Base-by-base conservation (phyloP, 129 eudicot genomes). In the Kitagawia praeruptora region DNA sequence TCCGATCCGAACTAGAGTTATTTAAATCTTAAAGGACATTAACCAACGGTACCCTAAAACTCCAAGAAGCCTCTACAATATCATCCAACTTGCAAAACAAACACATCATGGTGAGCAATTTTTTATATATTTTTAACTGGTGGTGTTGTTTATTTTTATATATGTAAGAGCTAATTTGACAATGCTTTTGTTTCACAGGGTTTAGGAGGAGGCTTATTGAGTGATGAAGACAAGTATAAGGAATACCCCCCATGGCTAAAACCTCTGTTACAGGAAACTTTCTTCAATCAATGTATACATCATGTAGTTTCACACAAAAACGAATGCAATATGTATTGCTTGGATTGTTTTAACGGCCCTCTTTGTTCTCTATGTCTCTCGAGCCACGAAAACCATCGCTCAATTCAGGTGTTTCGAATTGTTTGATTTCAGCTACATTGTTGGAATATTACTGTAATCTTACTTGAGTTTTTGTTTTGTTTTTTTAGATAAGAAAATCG, bases 181-280 rank as follows among this genome's bases (percentile, higher is more conserved):
- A 46, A 46, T 11, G 49, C 15, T 46, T 46, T 46, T 11, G 49
- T 46, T 61, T 70, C 56, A 39, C 58, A 89, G 98, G 98, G 92
- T 46, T 46, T 46, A 75, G 92, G 87, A 31, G 91, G 93, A 69
- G 93, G 90, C 46, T 41, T 25, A 4, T 25, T 63, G 27, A 25
- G 2, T 23, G 89, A 87, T 16, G 96, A 91, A 58, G 97, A 91
- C 76, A 91, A 46, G 49, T 46, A 89, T 54, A 86, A 77, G 53
- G 83, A 84, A n/a, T 94, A 93, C 96, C 98, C 98, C 71, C 97
- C 93, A 54, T 94, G 97, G 97, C 82, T 91, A 76, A 91, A 90
- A 18, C 96, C 96, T 45, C 74, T 94, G 83, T 78, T 94, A 27
- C 81, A 63, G 34, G 89, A 89, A 64, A 85, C 51, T 18, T 94